Percentiles rank a stretch among this genome's conserved stretches.
phyloP scores from a whole-genome alignment of 164 flowering plant genomes.

The Annona squamosa region DNA sequence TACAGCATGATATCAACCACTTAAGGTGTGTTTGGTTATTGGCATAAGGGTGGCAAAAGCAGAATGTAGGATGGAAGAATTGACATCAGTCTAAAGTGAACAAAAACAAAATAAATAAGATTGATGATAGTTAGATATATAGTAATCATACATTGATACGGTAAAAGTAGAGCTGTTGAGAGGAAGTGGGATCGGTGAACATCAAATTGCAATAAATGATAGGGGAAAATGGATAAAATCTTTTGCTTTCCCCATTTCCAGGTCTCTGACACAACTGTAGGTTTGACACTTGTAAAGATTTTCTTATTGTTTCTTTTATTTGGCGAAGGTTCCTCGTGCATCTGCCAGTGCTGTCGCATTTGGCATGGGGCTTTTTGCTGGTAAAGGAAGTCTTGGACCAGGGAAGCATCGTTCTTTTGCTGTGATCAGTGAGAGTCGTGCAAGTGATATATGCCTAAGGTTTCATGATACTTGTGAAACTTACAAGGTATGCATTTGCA shows the following conservation, averaged over 20 bases:
- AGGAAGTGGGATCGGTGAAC: too few relatives aligned
- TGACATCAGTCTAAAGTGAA: too few relatives aligned
- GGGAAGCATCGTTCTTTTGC: constrained; percentile 81
- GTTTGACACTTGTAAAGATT: neutral
- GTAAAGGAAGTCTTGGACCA: constrained; percentile 68
- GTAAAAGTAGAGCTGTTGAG: too few relatives aligned
- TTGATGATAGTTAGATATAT: too few relatives aligned
- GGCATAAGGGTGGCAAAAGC: too few relatives aligned
- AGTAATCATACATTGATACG: too few relatives aligned
- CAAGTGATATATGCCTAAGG: constrained; percentile 83
- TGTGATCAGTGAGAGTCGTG: constrained; percentile 87
- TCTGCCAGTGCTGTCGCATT: constrained; percentile 99
- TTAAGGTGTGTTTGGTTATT: too few relatives aligned
- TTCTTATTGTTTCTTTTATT: neutral
- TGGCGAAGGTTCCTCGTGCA: constrained; percentile 74
- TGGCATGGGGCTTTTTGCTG: constrained; percentile 85
- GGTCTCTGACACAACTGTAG: neutral
- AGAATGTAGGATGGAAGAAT: too few relatives aligned
- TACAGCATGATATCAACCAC: neutral
- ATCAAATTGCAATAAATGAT: too few relatives aligned
- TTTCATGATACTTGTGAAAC: constrained; percentile 78
- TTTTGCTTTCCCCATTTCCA: neutral
- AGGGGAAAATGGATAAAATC: too few relatives aligned
- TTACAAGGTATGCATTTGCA: constrained; percentile 61
- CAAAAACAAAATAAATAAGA: too few relatives aligned